These are phyloP conservation scores for Silybum marianum DNA, from an alignment of 129 eudicot genomes.

Conservation along the genomic window DNA sequence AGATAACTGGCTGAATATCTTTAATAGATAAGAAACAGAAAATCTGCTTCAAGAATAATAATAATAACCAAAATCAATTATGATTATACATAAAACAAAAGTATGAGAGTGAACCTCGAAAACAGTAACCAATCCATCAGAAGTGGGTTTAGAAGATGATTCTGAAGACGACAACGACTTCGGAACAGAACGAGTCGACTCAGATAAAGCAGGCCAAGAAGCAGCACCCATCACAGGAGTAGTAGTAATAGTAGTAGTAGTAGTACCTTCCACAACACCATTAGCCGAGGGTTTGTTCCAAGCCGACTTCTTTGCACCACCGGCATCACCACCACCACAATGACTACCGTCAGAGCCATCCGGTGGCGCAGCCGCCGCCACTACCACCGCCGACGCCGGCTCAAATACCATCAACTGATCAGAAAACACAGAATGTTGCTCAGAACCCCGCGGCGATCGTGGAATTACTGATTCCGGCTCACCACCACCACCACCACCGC, in stretches of 20 bases:
- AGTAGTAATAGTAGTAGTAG: constrained; percentile 15
- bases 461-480: constrained; percentile 18
- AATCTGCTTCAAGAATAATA: background rate
- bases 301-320: constrained; percentile 49
- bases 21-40: background rate
- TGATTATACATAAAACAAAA: background rate
- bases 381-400: constrained; percentile 12
- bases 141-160: constrained; percentile 29
- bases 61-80: background rate
- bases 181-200: constrained; percentile 37
- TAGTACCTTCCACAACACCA: constrained; percentile 45
- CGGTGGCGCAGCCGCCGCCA: constrained; percentile 1
- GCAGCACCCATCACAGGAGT: constrained; percentile 53
- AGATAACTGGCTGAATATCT: background rate
- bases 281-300: constrained; percentile 58
- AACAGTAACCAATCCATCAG: constrained; percentile 43
- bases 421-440: background rate
- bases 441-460: background rate
- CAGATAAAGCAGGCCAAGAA: constrained; percentile 78
- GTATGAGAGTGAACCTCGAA: constrained; percentile 31
- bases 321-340: constrained; percentile 47
- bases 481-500: constrained; percentile 40
- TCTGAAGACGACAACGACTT: constrained; percentile 33
- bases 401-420: constrained; percentile 9
- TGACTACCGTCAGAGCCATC: constrained; percentile 21